These are phyloP conservation scores for Chlorophyllum brunneum DNA, from an alignment of 768 basidiomycete species.

Conservation along the genomic window DNA sequence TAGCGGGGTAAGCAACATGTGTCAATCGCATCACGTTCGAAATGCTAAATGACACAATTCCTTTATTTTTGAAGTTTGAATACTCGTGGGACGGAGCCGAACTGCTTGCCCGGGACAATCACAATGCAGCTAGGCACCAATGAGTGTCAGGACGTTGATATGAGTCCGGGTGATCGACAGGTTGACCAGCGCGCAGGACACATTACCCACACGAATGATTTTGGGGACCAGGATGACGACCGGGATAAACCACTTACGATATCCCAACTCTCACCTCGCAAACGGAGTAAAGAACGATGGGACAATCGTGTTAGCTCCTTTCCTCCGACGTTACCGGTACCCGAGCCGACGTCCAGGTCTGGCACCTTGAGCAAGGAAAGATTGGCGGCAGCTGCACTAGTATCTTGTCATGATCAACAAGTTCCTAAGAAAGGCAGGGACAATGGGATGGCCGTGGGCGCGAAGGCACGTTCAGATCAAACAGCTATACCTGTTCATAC, in stretches of 20 bases:
- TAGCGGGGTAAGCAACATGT: constrained; percentile 37
- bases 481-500: not conserved
- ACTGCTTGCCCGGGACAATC: not conserved
- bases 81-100: not conserved
- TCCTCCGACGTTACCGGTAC: constrained; percentile 4
- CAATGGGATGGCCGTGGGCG: not conserved
- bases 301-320: not conserved
- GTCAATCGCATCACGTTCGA: not conserved
- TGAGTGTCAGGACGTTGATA: not conserved
- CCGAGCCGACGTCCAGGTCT: not conserved
- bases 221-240: constrained; percentile 2
- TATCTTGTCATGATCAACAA: constrained; percentile 8
- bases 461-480: not conserved
- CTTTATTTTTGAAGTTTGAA: constrained; percentile 16
- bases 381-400: constrained; percentile 5
- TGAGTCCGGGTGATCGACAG: constrained; percentile 3
- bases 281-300: constrained; percentile 10
- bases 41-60: not conserved
- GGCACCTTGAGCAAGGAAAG: constrained; percentile 11
- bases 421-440: constrained; percentile 12
- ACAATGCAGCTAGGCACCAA: not conserved
- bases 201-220: not conserved
- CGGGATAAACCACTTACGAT: constrained; percentile 32
- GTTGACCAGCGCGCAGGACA: not conserved
- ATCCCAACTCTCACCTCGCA: constrained; percentile 49